phyloP scores from a whole-genome alignment of 106 monocot species.

The Iris macrosiphon region DNA sequence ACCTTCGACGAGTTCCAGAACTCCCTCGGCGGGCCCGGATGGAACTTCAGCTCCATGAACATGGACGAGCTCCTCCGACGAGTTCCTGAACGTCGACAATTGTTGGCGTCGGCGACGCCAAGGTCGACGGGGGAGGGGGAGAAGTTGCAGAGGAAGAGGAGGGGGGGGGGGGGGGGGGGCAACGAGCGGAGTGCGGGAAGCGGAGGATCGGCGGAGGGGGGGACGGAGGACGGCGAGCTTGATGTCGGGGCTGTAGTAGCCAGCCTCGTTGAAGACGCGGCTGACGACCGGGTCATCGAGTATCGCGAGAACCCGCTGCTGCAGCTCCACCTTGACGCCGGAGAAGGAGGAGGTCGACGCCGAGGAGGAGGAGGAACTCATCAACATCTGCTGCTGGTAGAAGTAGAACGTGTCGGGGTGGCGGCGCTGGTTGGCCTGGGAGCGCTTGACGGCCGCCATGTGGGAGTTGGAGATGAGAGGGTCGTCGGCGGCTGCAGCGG shows the following conservation, averaged over 20 bases:
- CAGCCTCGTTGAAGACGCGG: constrained; percentile 60
- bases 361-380: constrained; percentile 1
- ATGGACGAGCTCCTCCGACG: no score
- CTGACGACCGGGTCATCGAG: constrained; percentile 70
- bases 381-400: constrained; percentile 45
- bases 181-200: constrained; percentile 46
- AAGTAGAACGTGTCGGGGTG: constrained; percentile 90
- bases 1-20: no score
- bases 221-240: constrained; percentile 58
- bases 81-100: no score
- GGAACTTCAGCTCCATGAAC: no score
- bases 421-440: constrained; percentile 89
- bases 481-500: constrained; percentile 12
- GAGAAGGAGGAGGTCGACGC: constrained; percentile 19
- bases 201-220: constrained; percentile 40
- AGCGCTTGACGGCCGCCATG: constrained; percentile 98
- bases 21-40: no score
- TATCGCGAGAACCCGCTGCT: constrained; percentile 58
- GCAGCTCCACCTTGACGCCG: constrained; percentile 67
- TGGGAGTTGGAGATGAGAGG: constrained; percentile 92
- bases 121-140: no score
- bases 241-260: constrained; percentile 57
- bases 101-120: no score
- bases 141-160: no score
- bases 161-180: constrained; percentile 32